phyloP scores from a whole-genome alignment of 148 eudicot genomes.

The Chenopodium suecicum region DNA sequence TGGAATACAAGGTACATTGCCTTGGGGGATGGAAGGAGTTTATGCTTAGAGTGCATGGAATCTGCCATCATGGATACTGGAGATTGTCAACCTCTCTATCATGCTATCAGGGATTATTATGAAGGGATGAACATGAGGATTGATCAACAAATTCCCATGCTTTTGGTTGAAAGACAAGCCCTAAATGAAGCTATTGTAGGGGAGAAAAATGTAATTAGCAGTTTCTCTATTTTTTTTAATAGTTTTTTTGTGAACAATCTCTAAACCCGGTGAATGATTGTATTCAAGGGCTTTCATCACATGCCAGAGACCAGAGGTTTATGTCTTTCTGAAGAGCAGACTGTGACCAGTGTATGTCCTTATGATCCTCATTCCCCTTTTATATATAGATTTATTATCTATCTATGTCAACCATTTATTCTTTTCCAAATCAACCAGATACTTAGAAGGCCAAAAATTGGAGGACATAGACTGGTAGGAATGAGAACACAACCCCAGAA shows the following conservation, averaged over 20 bases:
- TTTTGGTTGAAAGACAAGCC: conserved; percentile 96
- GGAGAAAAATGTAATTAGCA: conserved; percentile 71
- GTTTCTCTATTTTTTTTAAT: not conserved
- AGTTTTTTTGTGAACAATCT: not conserved
- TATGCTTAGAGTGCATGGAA: conserved; percentile 97
- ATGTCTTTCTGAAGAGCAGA: conserved; percentile 99
- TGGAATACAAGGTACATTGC: conserved; percentile 69
- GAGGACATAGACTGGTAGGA: conserved; percentile 76
- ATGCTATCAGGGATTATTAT: conserved; percentile 85
- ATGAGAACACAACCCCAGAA: conserved; percentile 88
- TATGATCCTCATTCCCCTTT: not conserved
- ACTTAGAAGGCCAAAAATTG: conserved; percentile 74
- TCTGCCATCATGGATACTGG: conserved; percentile 96
- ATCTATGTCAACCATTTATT: not conserved
- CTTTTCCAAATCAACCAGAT: conserved; percentile 48
- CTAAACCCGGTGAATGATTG: not conserved
- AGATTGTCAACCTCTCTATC: conserved; percentile 95
- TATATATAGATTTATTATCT: not conserved
- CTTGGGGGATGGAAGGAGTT: conserved; percentile 81
- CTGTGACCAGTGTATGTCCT: conserved; percentile 75
- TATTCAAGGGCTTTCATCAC: conserved; percentile 83
- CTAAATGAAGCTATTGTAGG: conserved; percentile 98
- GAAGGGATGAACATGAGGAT: conserved; percentile 98
- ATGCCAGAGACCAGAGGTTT: conserved; percentile 99
- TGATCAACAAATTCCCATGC: conserved; percentile 94